Percentiles rank a stretch among this genome's conserved stretches.
Evolutionary conservation across 345 rosid species (phyloP).

Genomic region (Linum lewisii): DNA sequence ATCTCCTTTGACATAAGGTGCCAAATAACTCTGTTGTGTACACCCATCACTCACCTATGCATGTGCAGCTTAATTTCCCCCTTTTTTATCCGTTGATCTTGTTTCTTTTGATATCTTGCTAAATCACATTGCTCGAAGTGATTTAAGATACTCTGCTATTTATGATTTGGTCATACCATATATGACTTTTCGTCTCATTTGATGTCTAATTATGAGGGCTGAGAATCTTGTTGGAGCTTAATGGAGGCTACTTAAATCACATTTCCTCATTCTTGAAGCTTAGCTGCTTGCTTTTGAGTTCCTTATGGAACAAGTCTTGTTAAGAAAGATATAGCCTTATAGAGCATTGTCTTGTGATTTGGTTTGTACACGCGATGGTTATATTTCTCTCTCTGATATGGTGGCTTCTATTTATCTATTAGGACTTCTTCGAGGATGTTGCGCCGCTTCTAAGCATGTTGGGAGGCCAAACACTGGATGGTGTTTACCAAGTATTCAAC

Average conservation of each 20-base stretch:
- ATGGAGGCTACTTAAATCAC: no score
- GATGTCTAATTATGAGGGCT: no score
- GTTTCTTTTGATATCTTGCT: neutral
- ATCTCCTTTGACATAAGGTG: slow-evolving; percentile 9
- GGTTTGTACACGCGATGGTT: neutral
- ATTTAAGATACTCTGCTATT: neutral
- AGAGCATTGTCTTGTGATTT: neutral
- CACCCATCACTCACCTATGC: neutral
- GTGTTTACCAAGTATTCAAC: slow-evolving; percentile 86
- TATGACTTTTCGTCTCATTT: neutral
- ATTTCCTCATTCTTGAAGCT: no score
- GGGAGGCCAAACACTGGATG: slow-evolving; percentile 90
- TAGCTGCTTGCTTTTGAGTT: neutral
- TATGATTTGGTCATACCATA: neutral
- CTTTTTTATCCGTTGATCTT: neutral
- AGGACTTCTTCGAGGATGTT: slow-evolving; percentile 99
- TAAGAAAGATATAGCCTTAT: neutral
- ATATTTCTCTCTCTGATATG: slow-evolving; percentile 8
- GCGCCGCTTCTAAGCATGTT: slow-evolving; percentile 95
- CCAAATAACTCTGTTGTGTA: neutral
- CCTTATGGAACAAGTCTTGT: neutral
- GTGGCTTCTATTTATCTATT: slow-evolving; percentile 12
- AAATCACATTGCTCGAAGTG: neutral
- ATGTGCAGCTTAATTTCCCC: neutral
- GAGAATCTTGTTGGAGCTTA: no score